A percentile compares a stretch with the other conserved stretches of the same genome.
Conservation (phyloP, 1,139 yeast species). For the Debaryomyces coudertii region DNA sequence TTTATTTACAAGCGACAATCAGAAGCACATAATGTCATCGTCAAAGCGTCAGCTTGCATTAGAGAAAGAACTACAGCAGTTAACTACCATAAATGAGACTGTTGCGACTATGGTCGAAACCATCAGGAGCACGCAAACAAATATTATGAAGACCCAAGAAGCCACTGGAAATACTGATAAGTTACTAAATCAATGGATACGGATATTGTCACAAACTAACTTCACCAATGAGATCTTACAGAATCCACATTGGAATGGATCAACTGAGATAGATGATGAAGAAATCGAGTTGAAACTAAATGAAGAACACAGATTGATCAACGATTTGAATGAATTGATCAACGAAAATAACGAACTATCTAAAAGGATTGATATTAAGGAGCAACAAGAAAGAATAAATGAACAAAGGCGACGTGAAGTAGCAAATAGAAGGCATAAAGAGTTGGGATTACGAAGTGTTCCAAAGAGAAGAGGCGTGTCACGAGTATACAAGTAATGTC, state of each 20-base stretch:
- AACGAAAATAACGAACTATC: conserved; percentile 33
- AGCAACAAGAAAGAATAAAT: conserved; percentile 23
- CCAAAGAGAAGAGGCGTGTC: conserved; percentile 8
- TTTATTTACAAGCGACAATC: neutral
- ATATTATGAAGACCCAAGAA: conserved; percentile 34
- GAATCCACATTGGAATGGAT: conserved; percentile 37
- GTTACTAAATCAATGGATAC: conserved; percentile 48
- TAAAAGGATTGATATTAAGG: conserved; percentile 27
- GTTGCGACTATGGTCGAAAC: conserved; percentile 34
- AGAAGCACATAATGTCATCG: conserved; percentile 8
- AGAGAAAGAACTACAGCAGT: conserved; percentile 41
- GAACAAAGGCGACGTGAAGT: conserved; percentile 20
- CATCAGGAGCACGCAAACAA: conserved; percentile 29
- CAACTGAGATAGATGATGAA: conserved; percentile 25
- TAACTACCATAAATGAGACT: conserved; percentile 35
- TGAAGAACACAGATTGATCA: conserved; percentile 29
- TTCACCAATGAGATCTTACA: conserved; percentile 42
- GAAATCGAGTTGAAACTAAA: conserved; percentile 22
- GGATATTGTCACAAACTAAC: conserved; percentile 49
- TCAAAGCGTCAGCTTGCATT: conserved; percentile 35
- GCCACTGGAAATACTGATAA: conserved; percentile 41
- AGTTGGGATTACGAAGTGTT: conserved; percentile 25
- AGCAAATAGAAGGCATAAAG: conserved; percentile 25
- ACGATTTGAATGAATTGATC: conserved; percentile 29
- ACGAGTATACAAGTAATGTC: conserved; percentile 11